phyloP scores from a whole-genome alignment of 768 basidiomycete species.

The Trametes elegans region DNA sequence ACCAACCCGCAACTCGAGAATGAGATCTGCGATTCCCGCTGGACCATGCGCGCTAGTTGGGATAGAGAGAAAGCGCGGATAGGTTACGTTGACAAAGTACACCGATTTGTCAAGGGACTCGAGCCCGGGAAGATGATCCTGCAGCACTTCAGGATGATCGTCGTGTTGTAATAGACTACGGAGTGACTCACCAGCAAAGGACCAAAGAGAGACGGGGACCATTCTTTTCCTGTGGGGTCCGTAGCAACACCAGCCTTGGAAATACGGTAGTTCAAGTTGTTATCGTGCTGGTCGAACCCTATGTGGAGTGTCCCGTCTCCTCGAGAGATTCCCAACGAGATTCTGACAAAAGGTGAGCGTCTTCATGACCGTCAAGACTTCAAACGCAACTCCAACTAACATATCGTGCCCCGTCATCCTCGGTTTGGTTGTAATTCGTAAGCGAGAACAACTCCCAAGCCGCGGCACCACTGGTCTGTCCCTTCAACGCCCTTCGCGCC shows the following conservation, averaged over 20 bases:
- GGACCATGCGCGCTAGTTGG: neutral
- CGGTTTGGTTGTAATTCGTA: conserved; percentile 35
- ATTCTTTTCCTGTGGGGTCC: conserved; percentile 24
- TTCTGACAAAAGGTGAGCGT: conserved; percentile 22
- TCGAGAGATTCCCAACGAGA: conserved; percentile 36
- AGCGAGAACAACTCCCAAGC: conserved; percentile 33
- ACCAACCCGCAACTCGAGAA: conserved; percentile 36
- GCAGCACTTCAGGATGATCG: neutral
- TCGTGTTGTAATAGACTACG: neutral
- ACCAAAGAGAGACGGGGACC: conserved; percentile 30
- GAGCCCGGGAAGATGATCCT: conserved; percentile 36
- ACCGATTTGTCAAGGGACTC: conserved; percentile 30
- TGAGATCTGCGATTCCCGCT: conserved; percentile 25
- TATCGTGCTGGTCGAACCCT: conserved; percentile 39
- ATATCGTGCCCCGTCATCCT: conserved; percentile 38
- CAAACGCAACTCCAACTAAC: conserved; percentile 14
- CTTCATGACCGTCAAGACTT: neutral
- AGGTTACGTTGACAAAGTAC: conserved; percentile 37
- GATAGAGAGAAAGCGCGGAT: conserved; percentile 32
- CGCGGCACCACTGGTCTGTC: neutral
- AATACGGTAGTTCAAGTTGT: conserved; percentile 33
- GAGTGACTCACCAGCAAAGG: conserved; percentile 23
- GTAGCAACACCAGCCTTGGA: conserved; percentile 32
- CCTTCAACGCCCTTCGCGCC: conserved; percentile 25
- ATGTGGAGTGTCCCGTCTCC: conserved; percentile 37